Evolutionary conservation across 2,329 filamentous ascomycete genomes (phyloP), one percentile per base, ranked within the genome.

Genomic region (Teratosphaeria destructans): DNA sequence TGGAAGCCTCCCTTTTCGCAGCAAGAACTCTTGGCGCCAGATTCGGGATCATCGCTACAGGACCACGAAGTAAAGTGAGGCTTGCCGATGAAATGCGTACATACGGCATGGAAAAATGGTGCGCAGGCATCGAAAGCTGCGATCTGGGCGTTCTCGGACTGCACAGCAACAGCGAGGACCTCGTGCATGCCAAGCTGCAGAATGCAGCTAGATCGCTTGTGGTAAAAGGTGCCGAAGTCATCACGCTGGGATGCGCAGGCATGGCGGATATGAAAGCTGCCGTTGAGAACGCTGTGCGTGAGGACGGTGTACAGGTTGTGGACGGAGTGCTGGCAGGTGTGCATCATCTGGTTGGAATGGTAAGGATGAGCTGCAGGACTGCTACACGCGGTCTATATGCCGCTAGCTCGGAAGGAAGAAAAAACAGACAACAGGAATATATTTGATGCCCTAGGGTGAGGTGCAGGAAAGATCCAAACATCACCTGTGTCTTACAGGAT

Each of bases 271-370:
- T 81, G 71, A 76, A 76, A 57, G 57, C 67, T 27, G 75, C 75
- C 3, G 77, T 80, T 52, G 77, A 80, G 62, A 70, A 77, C 32
- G 77, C 74, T 0, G 79, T 82, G 0, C 73, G 73, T 0, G 70
- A 74, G 34, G 72, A 74, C 1, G 75, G 78, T 35, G 37, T 43
- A 16, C 78, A 79, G 66, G 77, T 82, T 7, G 72, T 82, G 29
- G 80, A 82, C 70, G 78, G 79, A 0, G 80, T 82, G 0, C 74
- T 76, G 29, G 74, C 77, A 8, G 78, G 77, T 0, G 73, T 79
- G 19, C 77, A 80, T 37, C 73, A 79, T 60, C 64, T 80, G 19
- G 71, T 74, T 4, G 77, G 74, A 0, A 63, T 80, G 29, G 77
- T 78, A n/a, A 71, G 76, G 57, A 74, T 79, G 71, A 73, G 76